Evolutionary conservation across 2,329 filamentous ascomycete species (phyloP).

Genomic region (Coniochaeta sp.): DNA sequence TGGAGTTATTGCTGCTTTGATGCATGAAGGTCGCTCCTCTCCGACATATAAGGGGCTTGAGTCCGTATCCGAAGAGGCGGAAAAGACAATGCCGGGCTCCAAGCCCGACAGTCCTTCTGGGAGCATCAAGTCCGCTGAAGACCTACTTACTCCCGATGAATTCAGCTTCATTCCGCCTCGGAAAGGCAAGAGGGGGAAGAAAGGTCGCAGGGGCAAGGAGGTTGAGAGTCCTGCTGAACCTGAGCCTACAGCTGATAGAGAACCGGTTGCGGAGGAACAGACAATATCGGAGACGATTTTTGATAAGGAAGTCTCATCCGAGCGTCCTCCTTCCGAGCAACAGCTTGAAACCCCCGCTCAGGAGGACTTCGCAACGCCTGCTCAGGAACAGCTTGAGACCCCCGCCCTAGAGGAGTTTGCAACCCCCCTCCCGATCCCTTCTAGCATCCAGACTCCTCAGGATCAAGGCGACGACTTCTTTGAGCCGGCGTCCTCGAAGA

Average conservation of each 20-base stretch:
- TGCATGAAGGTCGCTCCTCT: background rate
- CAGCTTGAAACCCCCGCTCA: no score
- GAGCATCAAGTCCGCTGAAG: slow-evolving; percentile 1
- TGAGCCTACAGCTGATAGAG: background rate
- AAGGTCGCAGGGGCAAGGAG: slow-evolving; percentile 19
- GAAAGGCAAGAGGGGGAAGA: slow-evolving; percentile 27
- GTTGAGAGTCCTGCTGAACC: slow-evolving; percentile 10
- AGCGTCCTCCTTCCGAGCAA: no score
- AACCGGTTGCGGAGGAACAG: background rate
- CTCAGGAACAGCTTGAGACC: background rate
- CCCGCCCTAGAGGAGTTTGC: background rate
- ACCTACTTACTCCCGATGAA: slow-evolving; percentile 1
- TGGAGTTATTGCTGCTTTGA: background rate
- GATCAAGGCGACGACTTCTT: slow-evolving; percentile 2
- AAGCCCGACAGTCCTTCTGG: slow-evolving; percentile 2
- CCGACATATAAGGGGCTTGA: background rate
- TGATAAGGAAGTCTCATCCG: no score
- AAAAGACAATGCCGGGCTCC: background rate
- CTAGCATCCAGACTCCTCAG: background rate
- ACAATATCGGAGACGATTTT: background rate
- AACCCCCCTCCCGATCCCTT: background rate
- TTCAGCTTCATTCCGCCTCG: slow-evolving; percentile 18
- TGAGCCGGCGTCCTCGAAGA: slow-evolving; percentile 8
- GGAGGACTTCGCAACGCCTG: background rate
- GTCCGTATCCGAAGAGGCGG: background rate